Evolutionary conservation across 495 filamentous ascomycete species (phyloP), one percentile per base, ranked within the genome.

Genomic region (Tricharina praecox): DNA sequence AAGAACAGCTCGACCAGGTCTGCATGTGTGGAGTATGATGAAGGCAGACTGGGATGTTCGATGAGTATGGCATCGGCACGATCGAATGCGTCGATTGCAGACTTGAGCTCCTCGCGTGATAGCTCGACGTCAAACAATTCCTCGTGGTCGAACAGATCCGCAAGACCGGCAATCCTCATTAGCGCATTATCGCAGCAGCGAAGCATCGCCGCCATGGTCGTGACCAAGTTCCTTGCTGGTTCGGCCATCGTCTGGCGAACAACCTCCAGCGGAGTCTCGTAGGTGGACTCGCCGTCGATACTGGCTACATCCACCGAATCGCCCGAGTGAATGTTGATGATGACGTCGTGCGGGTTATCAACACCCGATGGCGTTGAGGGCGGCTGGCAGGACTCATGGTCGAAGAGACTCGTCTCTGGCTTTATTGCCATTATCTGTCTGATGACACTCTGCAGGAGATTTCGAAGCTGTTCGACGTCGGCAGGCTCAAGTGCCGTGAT

Each of bases 1-100:
- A 74, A 62, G 47, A 76, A 75, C 10, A 75, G 58, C 23, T 69
- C 63, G 4, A 74, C 67, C 2, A 75, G 65, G 25, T 72, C 72
- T 37, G 50, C 61, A 40, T 61, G 61, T 13, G 58, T 52, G n/a
- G 60, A 52, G 48, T 62, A 64, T 1, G 57, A 51, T 7, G 52
- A 46, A 23, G 56, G 55, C 8, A 67, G 50, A 4, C 54, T 33
- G 0, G 58, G 56, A 35, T 60, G 48, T 18, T 59, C 55, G 2
- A 69, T 51, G 13, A 69, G 45, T 3, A 49, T 44, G 10, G 51
- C 38, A 40, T 69, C 67, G n/a, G 63, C 60, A 20, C 35, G 32
- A 37, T 69, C 66, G 40, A 69, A 69, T 11, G 52, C 49, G 28
- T 64, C 50, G 28, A 62, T 55, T 2, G 65, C 64, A 33, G 28